Base-by-base conservation (phyloP, 352 stramenopile species). In the Phytophthora pini region DNA sequence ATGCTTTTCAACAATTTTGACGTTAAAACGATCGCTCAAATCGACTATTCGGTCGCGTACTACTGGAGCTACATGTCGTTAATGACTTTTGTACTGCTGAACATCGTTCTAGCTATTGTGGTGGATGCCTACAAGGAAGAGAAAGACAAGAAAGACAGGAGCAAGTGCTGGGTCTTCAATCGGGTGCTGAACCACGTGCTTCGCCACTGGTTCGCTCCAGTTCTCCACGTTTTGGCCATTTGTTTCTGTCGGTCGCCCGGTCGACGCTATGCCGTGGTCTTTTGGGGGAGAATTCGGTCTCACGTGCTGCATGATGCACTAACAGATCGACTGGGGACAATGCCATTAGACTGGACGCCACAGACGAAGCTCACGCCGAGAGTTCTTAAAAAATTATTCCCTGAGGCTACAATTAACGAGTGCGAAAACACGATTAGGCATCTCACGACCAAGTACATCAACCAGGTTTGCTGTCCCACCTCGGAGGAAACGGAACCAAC, bases 51-150 rank as follows among this genome's bases (percentile, higher is more conserved):
- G 0, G 74, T 88, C 47, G 41, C 83, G 13, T 90, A 79, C 65
- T 92, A 82, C 66, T 92, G 83, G 83, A 63, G 59, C 11, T 87
- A 87, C 66, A 88, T 90, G 74, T 47, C 84, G n/a, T 61, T 89
- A 22, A 79, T 84, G 64, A 83, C 68, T 4, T 79, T 90, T 61
- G 69, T 92, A 43, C 64, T 90, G 34, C 77, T 92, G 56, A 92
- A 88, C 52, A 88, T 90, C 53, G 84, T 89, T 56, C 60, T 92
- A 32, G 80, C 80, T 12, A 89, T 90, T 41, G 79, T 92, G 6
- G 67, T 92, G 12, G 79, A 88, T 34, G 71, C 80, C 11, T 92
- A 84, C 67, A 71, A 69, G 1, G 55, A 81, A 12, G 76, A 85
- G 47, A 76, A 61, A 4, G 47, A 70, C 6, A 70, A 82, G 46